Evolutionary conservation across 768 basidiomycete genomes (phyloP), one percentile per base, ranked within the genome.

Genomic region (Suillus cothurnatus): DNA sequence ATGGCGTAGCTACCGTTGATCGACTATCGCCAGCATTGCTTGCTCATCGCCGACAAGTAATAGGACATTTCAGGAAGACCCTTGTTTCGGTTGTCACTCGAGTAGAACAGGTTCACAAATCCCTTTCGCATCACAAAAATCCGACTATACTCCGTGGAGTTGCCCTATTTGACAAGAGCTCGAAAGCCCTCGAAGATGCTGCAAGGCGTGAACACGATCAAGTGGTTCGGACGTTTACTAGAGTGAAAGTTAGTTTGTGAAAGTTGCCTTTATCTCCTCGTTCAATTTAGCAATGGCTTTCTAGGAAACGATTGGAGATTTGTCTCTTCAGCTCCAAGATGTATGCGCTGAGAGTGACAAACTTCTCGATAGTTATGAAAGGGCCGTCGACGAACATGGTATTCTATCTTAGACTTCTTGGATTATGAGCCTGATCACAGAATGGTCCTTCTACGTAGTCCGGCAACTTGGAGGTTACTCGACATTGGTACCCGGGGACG

Each of bases 141-240:
- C 65, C 77, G 0, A 65, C 70, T 21, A 74, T 74, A 32, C 67
- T 72, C 1, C 73, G 73, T 4, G 88, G 85, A 8, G 72, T 90
- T 41, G 72, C 85, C 14, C 72, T 76, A 7, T 85, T 90, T 75
- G 84, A 89, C 71, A 80, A 81, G 21, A 84, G 81, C 26, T 83
- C 86, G 73, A 86, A 84, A 70, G 78, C 77, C 14, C 74, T 84
- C 59, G 90, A 92, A 71, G 69, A 72, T 1, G 70, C 80, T 21
- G 75, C 77, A 19, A 76, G 84, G 36, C 76, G 75, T 39, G 82
- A 85, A 65, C 76, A 85, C 64, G 77, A 81, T 63, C 78, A 81
- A 26, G 64, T 85, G 26, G 77, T 76, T 67, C 70, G 77, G 12
- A 75, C 77, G 34, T 81, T 81, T 64, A 61, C 72, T 23, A 75